phyloP scores from a whole-genome alignment of 2,329 filamentous ascomycete species.

The Sporothrix sp. region DNA sequence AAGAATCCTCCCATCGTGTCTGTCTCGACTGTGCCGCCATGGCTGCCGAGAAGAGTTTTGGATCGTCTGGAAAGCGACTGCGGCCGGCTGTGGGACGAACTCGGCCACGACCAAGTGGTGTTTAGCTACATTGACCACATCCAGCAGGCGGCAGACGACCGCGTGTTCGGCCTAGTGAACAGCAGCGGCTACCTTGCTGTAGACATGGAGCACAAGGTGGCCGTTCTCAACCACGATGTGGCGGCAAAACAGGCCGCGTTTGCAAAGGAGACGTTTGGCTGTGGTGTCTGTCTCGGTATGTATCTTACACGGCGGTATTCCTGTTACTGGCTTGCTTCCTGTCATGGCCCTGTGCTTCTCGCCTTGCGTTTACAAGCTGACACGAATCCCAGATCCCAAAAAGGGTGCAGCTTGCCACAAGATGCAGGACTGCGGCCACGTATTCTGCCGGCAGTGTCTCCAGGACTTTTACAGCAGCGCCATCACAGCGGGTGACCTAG shows the following conservation, averaged over 20 bases:
- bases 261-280: conserved; percentile 76
- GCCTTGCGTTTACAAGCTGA: too few species aligned
- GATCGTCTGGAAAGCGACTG: conserved; percentile 41
- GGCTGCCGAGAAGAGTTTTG: conserved; percentile 44
- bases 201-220: conserved; percentile 51
- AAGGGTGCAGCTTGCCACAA: conserved; percentile 75
- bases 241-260: conserved; percentile 66
- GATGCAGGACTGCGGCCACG: conserved; percentile 75
- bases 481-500: conserved; percentile 75
- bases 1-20: conserved; percentile 39
- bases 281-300: conserved; percentile 67
- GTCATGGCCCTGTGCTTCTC: too few species aligned
- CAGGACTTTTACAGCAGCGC: conserved; percentile 84
- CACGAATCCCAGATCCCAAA: conserved; percentile 79
- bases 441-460: conserved; percentile 83
- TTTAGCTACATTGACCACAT: conserved; percentile 56
- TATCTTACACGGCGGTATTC: not conserved
- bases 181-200: conserved; percentile 41
- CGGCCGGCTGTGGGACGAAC: conserved; percentile 50
- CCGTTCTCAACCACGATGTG: conserved; percentile 68
- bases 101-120: conserved; percentile 47
- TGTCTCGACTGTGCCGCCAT: conserved; percentile 46
- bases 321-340: too few species aligned
- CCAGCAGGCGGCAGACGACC: conserved; percentile 46
- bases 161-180: conserved; percentile 49